A percentile compares a stretch with the other conserved stretches of the same genome.
Evolutionary conservation across 768 basidiomycete genomes (phyloP).

Genomic region (Amanita molliuscula): DNA sequence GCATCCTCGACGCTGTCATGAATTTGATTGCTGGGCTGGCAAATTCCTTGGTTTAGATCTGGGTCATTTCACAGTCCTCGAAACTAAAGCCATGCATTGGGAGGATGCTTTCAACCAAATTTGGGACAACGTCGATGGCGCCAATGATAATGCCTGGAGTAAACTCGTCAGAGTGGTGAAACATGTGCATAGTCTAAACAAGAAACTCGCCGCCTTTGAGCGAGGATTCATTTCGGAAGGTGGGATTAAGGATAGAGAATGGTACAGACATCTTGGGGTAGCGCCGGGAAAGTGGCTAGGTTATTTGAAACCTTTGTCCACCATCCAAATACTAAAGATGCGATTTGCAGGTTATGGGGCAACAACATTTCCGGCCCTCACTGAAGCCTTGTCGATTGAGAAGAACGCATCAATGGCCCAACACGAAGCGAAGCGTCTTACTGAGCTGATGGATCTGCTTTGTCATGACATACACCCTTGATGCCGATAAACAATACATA

Average conservation of each 20-base stretch:
- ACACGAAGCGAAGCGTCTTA: conserved; percentile 50
- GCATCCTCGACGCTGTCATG: conserved; percentile 9
- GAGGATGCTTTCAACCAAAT: neutral
- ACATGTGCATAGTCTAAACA: conserved; percentile 49
- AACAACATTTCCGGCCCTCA: conserved; percentile 73
- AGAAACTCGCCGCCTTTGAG: conserved; percentile 64
- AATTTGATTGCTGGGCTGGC: neutral
- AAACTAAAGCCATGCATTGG: neutral
- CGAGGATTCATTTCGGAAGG: conserved; percentile 70
- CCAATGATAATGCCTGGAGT: neutral
- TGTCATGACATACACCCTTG: conserved; percentile 27
- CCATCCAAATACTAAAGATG: neutral
- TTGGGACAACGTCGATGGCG: neutral
- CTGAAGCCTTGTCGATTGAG: conserved; percentile 67
- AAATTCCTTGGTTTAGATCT: neutral
- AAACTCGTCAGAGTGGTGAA: conserved; percentile 46
- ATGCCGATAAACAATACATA: neutral
- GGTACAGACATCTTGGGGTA: conserved; percentile 80
- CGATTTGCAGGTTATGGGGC: conserved; percentile 68
- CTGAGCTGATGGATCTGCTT: conserved; percentile 41
- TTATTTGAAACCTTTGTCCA: conserved; percentile 19
- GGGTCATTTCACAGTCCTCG: conserved; percentile 7
- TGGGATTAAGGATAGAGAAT: conserved; percentile 73
- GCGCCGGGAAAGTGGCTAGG: conserved; percentile 84
- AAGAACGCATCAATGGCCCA: conserved; percentile 49